Evolutionary conservation across 495 filamentous ascomycete species (phyloP), one percentile per base, ranked within the genome.

Genomic region (Penicillium paradoxum): DNA sequence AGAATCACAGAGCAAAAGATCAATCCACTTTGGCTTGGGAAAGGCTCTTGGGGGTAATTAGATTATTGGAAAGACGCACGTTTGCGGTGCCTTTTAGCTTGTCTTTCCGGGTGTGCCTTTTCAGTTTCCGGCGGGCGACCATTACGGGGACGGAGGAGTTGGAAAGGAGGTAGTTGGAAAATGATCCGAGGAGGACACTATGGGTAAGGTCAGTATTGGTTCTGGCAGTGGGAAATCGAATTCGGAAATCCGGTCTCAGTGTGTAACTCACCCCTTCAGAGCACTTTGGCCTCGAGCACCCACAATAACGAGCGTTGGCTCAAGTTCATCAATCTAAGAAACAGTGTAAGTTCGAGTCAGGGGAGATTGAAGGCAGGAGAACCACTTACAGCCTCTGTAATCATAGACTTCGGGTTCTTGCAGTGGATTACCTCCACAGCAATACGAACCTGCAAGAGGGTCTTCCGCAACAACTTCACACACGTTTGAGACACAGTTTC

Each of bases 371-470:
- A 29, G 18, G 17, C 43, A 30, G n/a, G 30, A 38, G 39, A 44
- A 55, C 49, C 27, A 70, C 78, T 59, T 60, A 82, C 80, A 56
- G 91, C 88, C 72, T 93, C 89, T 3, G 85, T 90, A 38, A 93
- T 82, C 64, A 93, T 73, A 65, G 89, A 83, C 68, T 86, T 90
- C 6, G 92, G 90, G 58, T 87, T 95, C 78, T 96, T 97, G 85
- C 93, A 97, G 66, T 97, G 92, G 56, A 97, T 89, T 18, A 97
- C 92, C 67, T 98, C 93, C 30, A 98, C 85, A 22, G 93, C 89
- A 46, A 96, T 83, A 41, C 89, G 83, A 32, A 96, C 91, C 64
- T 97, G 92, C 36, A 98, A 75, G 49, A 87, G 77, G 5, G 93
- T 98, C 76, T 90, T 95, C 56, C 92, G 80, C 53, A 98, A 74